phyloP scores from a whole-genome alignment of 108 stramenopile genomes.

The Aurantiochytrium sp. region DNA sequence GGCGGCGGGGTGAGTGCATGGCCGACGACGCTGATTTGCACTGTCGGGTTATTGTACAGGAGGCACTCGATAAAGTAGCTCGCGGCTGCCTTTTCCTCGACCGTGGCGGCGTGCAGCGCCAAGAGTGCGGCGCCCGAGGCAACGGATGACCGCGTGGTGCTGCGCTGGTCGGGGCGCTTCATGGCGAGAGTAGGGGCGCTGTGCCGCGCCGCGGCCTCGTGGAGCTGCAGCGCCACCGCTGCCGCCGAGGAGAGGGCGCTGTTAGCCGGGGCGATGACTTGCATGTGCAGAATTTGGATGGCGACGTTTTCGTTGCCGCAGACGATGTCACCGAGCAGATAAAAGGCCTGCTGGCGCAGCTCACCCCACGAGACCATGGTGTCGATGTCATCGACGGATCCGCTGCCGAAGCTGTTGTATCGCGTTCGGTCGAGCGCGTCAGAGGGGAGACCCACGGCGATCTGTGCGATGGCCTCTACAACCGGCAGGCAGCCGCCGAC shows the following conservation, averaged over 20 bases:
- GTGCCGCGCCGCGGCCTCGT: neutral
- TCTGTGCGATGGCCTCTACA: neutral
- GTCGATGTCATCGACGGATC: neutral
- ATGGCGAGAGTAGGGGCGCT: too few relatives aligned
- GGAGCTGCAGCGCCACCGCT: neutral
- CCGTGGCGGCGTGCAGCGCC: neutral
- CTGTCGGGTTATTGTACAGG: neutral
- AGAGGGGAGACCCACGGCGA: neutral
- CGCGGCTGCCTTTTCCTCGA: slow-evolving; percentile 11
- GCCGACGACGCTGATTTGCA: neutral
- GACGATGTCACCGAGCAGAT: slow-evolving; percentile 10
- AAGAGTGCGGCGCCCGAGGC: neutral
- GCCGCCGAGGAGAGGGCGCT: neutral
- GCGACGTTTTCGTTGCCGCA: slow-evolving; percentile 17
- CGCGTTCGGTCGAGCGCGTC: neutral
- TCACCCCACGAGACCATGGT: neutral
- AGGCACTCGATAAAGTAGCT: slow-evolving; percentile 12
- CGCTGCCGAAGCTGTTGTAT: neutral
- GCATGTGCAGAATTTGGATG: neutral
- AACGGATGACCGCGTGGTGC: neutral
- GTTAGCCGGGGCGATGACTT: neutral
- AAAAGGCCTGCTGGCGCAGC: neutral
- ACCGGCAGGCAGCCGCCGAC: neutral
- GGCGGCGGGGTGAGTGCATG: slow-evolving; percentile 9
- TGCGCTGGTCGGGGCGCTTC: neutral